phyloP scores from a whole-genome alignment of 2,329 filamentous ascomycete species.

The Fusarium irregulare region DNA sequence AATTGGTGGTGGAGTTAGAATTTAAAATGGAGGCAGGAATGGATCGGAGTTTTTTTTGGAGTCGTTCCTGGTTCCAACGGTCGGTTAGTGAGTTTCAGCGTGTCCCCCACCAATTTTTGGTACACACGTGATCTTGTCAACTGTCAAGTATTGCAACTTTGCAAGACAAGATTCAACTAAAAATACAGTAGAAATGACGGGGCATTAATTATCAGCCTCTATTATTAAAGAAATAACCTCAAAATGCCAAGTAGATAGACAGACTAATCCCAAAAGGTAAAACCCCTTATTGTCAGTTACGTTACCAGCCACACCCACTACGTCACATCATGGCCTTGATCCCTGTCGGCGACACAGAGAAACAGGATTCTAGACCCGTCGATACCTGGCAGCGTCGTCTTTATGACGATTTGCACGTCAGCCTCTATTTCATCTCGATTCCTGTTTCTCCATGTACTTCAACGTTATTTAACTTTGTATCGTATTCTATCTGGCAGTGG shows the following conservation, averaged over 20 bases:
- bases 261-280: neutral
- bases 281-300: neutral
- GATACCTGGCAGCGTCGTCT: conserved; percentile 28
- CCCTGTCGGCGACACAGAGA: neutral
- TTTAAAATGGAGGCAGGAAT: neutral
- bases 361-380: conserved; percentile 20
- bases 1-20: neutral
- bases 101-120: too few species aligned
- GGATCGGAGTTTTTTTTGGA: neutral
- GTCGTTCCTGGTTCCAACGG: neutral
- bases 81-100: conserved; percentile 3
- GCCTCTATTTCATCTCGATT: conserved; percentile 26
- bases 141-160: neutral
- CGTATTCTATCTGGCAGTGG: conserved; percentile 4
- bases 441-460: conserved; percentile 1
- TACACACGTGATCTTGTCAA: neutral
- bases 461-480: conserved; percentile 13
- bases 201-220: neutral
- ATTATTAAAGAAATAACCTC: neutral
- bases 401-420: conserved; percentile 36
- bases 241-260: neutral
- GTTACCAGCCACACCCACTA: conserved; percentile 11
- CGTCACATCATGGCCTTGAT: conserved; percentile 15
- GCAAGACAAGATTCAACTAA: neutral
- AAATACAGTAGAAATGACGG: neutral